Evolutionary conservation across 768 basidiomycete genomes (phyloP), one percentile per base, ranked within the genome.

Genomic region (Termitomyces sp.): DNA sequence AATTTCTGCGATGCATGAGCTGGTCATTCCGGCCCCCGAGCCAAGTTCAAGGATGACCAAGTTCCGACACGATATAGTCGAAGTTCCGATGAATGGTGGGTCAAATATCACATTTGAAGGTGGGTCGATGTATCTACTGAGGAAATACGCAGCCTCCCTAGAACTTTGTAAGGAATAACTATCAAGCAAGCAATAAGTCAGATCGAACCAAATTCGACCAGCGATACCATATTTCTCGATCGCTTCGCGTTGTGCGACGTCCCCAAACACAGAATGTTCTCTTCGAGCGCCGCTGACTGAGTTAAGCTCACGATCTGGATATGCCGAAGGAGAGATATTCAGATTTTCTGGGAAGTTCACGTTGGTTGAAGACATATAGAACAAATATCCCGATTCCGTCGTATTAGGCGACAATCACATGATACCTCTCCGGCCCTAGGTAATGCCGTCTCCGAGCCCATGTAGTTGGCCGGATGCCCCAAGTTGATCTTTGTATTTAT

Each of bases 151-250:
- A 31, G 89, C 87, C 74, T 93, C 91, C 92, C 90, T 92, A 69
- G 60, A 63, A 25, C 20, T 53, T 43, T 47, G 48, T 52, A 67
- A 70, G 60, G 55, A 60, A 40, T 43, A n/a, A 49, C 43, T 58
- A 32, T 7, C 34, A 48, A 52, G 20, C 38, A 34, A 31, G 31
- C 34, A 56, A 61, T 51, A 37, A 56, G 56, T 56, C 29, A 17
- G 46, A 25, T 77, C 78, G 17, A 42, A 91, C 93, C 92, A 94
- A 51, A 95, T 86, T 72, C 90, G 80, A 37, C 92, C 91, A 8
- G 92, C 93, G 59, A 95, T 94, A 5, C 92, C 92, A 69, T 89
- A 93, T 65, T 76, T 76, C 15, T 78, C 73, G 57, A 94, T 94
- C 5, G 88, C 84, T 15, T 77, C 71, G 60, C 75, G 75, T 71